phyloP scores from a whole-genome alignment of 2,329 filamentous ascomycete genomes.

The Diplodia corticola region DNA sequence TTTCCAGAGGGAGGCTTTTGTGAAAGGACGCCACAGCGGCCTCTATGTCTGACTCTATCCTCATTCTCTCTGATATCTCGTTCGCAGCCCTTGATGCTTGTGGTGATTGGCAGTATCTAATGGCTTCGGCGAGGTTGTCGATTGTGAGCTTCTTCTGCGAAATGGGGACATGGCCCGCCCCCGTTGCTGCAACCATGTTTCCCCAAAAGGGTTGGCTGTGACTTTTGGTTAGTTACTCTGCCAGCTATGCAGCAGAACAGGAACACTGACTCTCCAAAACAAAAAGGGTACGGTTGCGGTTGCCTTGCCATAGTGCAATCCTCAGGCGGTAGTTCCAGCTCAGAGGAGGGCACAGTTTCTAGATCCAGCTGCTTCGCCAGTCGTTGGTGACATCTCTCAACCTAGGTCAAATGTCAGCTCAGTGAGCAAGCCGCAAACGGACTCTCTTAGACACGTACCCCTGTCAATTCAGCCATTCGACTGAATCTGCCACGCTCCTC shows the following conservation, averaged over 20 bases:
- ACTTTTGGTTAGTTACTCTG: neutral
- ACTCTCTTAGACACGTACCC: conserved; percentile 38
- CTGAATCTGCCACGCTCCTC: conserved; percentile 43
- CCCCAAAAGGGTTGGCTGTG: conserved; percentile 55
- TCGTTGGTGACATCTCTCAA: conserved; percentile 50
- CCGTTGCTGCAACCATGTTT: conserved; percentile 51
- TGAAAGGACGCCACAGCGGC: conserved; percentile 50
- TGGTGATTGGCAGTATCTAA: conserved; percentile 45
- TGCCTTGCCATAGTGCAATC: conserved; percentile 53
- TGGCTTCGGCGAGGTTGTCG: conserved; percentile 48
- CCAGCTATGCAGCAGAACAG: neutral
- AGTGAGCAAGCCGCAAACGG: neutral
- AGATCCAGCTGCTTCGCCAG: conserved; percentile 43
- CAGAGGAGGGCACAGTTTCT: conserved; percentile 46
- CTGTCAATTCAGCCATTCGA: conserved; percentile 55
- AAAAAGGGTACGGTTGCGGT: conserved; percentile 61
- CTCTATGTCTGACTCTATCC: conserved; percentile 44
- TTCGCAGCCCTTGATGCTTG: conserved; percentile 40
- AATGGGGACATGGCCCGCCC: conserved; percentile 53
- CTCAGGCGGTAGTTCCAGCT: conserved; percentile 60
- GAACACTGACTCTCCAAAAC: conserved; percentile 50
- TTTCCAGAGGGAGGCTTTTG: conserved; percentile 44
- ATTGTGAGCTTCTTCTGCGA: conserved; percentile 48
- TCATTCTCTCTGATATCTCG: conserved; percentile 45
- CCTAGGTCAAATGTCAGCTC: conserved; percentile 34